Base-by-base conservation (phyloP, 495 filamentous ascomycete species). In the Daldinia concentrica region DNA sequence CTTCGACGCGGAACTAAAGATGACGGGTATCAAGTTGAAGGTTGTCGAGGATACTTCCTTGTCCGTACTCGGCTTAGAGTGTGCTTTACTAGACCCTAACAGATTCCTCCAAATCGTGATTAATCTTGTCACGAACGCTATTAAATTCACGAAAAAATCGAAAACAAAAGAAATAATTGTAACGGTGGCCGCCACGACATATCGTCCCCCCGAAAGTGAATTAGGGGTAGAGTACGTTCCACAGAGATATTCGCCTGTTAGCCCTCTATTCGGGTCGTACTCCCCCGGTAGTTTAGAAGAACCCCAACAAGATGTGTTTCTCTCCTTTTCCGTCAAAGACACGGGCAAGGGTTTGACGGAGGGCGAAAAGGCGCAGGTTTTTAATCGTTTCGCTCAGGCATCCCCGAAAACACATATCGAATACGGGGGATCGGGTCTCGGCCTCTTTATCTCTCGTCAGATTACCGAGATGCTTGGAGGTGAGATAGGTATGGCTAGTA, bases 341-440 rank as follows among this genome's bases (percentile, higher is more conserved):
- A 90, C 91, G 0, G 92, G 92, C 0, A 87, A 90, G 22, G 92
- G 92, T 0, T 84, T 95, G 34, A 89, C 79, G 22, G 83, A 87
- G 3, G 84, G 90, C 24, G 89, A 91, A 66, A 91, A 89, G 76
- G 88, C 89, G 60, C 82, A 84, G 17, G 80, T 95, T 1, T 95
- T 95, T 69, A 83, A 90, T 61, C 87, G 92, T 11, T 94, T 94
- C 77, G 90, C 90, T 5, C 92, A 94, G 78, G 91, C 90, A 0
- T 90, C 86, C 6, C 89, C 90, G 6, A 86, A 87, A 41, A 93
- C 91, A 0, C 90, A 93, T 65, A 84, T 91, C 8, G 86, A 89
- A 39, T 93, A 93, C 67, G 92, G 92, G 26, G 92, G 92, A 1
- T 91, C 87, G 0, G 92, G 92, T 0, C 86, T 95, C 0, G 92